Evolutionary conservation across 2,329 filamentous ascomycete genomes (phyloP), one percentile per base, ranked within the genome.

Genomic region (Waltergamsia citrina): DNA sequence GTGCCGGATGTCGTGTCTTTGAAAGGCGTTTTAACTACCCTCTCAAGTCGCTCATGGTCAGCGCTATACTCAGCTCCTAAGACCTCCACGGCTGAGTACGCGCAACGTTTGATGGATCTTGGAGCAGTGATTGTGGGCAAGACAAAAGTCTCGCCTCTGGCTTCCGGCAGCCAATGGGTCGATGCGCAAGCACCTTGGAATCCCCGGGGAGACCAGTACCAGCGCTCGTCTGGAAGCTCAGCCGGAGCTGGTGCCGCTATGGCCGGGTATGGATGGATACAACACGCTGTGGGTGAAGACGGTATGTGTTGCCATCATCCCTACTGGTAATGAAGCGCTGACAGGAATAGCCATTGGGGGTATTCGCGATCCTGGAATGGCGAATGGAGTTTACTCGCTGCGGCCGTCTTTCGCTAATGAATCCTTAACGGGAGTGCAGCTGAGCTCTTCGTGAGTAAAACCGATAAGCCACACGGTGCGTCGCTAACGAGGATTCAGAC

Each of bases 1-100:
- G 38, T 64, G 9, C 48, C 51, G 14, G 60, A 65, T 23, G 41
- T 46, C 4, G 40, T 53, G 22, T 45, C 53, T 4, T 36, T 63
- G 1, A 41, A 48, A n/a, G 78, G 78, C 2, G 50, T 78, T 0
- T 62, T 62, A 10, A 78, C 71, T 0, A 63, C 63, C 2, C 60
- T 69, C 21, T 78, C 76, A 0, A 79, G 74, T 35, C 58, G 70
- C 21, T 68, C 74, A 2, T 81, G 69, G 61, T 66, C 65, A 16
- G 54, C 66, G 22, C 51, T 81, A 3, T 70, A 75, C 35, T 55
- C 60, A 2, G 46, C 60, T 3, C 55, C 61, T 0, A 48, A 48
- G 4, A 60, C 53, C 3, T 46, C 44, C 3, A 77, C 70, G 2
- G 67, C 70, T 0, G 47, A 63, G 0, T 59, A 68, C 2, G 62